Evolutionary conservation across 2,329 filamentous ascomycete species (phyloP).

Genomic region (Colletotrichum sp.): DNA sequence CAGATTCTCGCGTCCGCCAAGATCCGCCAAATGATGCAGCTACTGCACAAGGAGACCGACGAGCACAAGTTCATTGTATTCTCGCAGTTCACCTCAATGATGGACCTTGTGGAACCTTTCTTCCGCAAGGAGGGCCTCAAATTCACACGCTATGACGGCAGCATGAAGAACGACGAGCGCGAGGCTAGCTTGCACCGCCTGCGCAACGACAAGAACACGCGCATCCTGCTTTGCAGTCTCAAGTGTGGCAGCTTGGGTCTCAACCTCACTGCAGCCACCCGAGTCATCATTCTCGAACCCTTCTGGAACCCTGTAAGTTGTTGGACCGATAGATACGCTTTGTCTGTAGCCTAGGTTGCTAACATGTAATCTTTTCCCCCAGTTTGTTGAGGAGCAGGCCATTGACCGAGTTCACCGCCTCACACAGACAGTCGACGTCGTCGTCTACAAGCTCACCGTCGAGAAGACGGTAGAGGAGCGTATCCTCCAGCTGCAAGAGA

Average conservation of each 20-base stretch:
- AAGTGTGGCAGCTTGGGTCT: slow-evolving; percentile 93
- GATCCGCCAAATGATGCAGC: slow-evolving; percentile 82
- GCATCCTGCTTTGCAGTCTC: slow-evolving; percentile 89
- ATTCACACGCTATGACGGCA: slow-evolving; percentile 91
- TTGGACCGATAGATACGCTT: background rate
- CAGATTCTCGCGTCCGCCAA: slow-evolving; percentile 81
- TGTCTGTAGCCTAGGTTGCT: background rate
- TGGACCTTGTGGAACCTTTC: slow-evolving; percentile 94
- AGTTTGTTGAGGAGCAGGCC: slow-evolving; percentile 98
- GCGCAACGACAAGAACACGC: slow-evolving; percentile 74
- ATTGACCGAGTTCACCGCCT: slow-evolving; percentile 99
- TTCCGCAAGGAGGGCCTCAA: slow-evolving; percentile 74
- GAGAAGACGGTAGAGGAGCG: slow-evolving; percentile 88
- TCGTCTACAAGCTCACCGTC: slow-evolving; percentile 94
- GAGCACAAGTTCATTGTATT: slow-evolving; percentile 98
- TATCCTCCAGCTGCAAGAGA: slow-evolving; percentile 92
- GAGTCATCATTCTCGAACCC: slow-evolving; percentile 94
- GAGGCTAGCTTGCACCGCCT: slow-evolving; percentile 84
- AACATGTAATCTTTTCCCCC: background rate
- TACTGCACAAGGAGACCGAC: slow-evolving; percentile 78
- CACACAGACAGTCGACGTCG: slow-evolving; percentile 92
- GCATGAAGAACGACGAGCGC: slow-evolving; percentile 91
- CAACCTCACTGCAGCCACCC: slow-evolving; percentile 90
- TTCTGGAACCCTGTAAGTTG: slow-evolving; percentile 91
- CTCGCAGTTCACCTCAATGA: slow-evolving; percentile 97